A percentile compares a stretch with the other conserved stretches of the same genome.
Conservation (phyloP, 768 basidiomycete species). For the Tephrocybe sp. region DNA sequence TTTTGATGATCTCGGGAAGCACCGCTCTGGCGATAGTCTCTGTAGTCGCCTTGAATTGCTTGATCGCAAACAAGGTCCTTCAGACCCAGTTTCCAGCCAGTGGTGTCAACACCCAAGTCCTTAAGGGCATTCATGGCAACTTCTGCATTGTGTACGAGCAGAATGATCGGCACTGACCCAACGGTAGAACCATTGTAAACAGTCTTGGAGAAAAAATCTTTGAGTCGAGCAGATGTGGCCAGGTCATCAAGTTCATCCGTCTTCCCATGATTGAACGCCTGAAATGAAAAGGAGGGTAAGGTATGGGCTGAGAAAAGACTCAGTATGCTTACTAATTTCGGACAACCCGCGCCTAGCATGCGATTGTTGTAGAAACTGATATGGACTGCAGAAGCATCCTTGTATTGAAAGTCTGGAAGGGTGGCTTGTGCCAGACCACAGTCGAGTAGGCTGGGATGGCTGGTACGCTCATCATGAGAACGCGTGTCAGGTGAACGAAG, state of each 20-base stretch:
- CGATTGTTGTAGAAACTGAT: constrained; percentile 17
- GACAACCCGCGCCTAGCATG: constrained; percentile 12
- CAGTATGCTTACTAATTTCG: constrained; percentile 7
- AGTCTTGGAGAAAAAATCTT: constrained; percentile 21
- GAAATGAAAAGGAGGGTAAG: background rate
- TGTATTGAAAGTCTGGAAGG: constrained; percentile 17
- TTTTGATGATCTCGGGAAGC: background rate
- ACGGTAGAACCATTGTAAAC: background rate
- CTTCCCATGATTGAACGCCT: constrained; percentile 30
- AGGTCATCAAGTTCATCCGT: constrained; percentile 18
- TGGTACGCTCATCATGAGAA: constrained; percentile 22
- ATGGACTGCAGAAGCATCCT: constrained; percentile 22
- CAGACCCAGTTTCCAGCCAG: constrained; percentile 41
- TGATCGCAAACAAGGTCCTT: constrained; percentile 26
- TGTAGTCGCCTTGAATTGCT: constrained; percentile 1
- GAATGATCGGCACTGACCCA: constrained; percentile 31
- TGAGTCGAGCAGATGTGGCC: constrained; percentile 18
- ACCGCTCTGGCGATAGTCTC: background rate
- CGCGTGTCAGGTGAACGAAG: constrained; percentile 34
- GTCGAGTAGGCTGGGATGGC: constrained; percentile 32
- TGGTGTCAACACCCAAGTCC: constrained; percentile 39
- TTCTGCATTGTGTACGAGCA: constrained; percentile 46
- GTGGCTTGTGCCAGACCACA: constrained; percentile 41
- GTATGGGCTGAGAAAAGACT: background rate
- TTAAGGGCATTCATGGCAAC: constrained; percentile 36